phyloP scores from a whole-genome alignment of 2,329 filamentous ascomycete species.

The Zasmidium angulare region DNA sequence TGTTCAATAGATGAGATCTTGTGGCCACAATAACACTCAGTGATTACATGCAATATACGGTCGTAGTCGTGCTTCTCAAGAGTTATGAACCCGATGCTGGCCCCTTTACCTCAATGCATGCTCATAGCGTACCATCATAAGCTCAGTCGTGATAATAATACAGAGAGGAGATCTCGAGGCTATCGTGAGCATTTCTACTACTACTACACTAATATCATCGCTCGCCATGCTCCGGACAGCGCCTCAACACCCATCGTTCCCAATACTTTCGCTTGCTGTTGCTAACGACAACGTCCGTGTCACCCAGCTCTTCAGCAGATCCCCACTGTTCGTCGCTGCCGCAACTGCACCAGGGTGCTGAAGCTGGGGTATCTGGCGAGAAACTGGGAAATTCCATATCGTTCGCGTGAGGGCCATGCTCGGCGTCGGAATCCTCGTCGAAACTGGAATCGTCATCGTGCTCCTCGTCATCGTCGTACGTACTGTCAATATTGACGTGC shows the following conservation, averaged over 20 bases:
- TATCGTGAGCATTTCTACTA: too few relatives aligned
- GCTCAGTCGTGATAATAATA: too few relatives aligned
- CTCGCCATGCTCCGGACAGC: conserved; percentile 40
- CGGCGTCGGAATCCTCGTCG: conserved; percentile 35
- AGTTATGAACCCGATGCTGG: too few relatives aligned
- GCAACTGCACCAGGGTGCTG: conserved; percentile 49
- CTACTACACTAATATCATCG: conserved; percentile 7
- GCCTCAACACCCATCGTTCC: conserved; percentile 56
- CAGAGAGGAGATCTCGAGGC: too few relatives aligned
- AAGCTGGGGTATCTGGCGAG: conserved; percentile 45
- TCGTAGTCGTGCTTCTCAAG: too few relatives aligned
- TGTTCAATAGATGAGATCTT: not conserved
- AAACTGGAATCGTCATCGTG: conserved; percentile 30
- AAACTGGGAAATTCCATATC: conserved; percentile 48
- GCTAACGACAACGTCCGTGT: conserved; percentile 50
- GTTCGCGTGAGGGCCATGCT: conserved; percentile 39
- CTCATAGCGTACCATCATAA: too few relatives aligned
- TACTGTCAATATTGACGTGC: too few relatives aligned
- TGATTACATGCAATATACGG: too few relatives aligned
- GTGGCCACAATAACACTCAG: too few relatives aligned
- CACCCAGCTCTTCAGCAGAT: conserved; percentile 47
- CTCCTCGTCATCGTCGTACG: too few relatives aligned
- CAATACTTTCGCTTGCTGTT: conserved; percentile 54
- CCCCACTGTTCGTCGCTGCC: conserved; percentile 38
- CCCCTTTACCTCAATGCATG: too few relatives aligned